Base-by-base conservation (phyloP, 139 green algal genomes). In the Auxenochlorella pyrenoidosa region DNA sequence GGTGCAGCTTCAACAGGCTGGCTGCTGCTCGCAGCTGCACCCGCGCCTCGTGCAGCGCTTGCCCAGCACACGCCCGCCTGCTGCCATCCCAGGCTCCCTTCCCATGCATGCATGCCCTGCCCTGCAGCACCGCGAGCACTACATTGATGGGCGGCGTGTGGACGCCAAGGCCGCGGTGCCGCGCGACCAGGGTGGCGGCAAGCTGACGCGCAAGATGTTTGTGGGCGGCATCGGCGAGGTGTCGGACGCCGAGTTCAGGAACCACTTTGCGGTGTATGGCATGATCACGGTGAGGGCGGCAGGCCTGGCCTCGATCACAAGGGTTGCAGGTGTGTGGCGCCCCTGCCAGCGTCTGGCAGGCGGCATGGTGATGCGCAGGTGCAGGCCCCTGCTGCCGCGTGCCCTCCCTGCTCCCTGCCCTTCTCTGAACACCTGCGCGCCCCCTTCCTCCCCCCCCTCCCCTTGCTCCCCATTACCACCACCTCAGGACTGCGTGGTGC, bases 171-270 rank as follows among this genome's bases (percentile, higher is more conserved):
- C 94, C 21, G 94, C 95, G 21, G 90, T 97, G 28, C 95, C 94
- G 30, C 93, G 92, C 76, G 90, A 92, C 30, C 84, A 80, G 54
- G 91, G 91, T 54, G 89, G 84, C 75, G 87, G 83, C 76, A 86
- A 89, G 65, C 87, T 93, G 12, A 94, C 92, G 26, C 91, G 90
- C 81, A 97, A 96, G 89, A 94, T 97, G 90, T 97, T 97, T 92
- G 95, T 97, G 38, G 95, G 94, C 30, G 95, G 95, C 79, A 95
- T 94, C 12, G 93, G 95, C 32, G 95, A 98, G 32, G 79, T 98
- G 16, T 84, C 59, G 15, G 94, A 97, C 41, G 91, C 93, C 2
- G 94, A 96, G 73, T 96, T 98, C 77, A 83, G 78, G 34, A 60
- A 90, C 28, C 91, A 98, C 83, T 98, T 98, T 75, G 80, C 84